Percentiles rank a stretch among this genome's conserved stretches.
phyloP scores from a whole-genome alignment of 441 rosid species.

The Mallotus japonicus region DNA sequence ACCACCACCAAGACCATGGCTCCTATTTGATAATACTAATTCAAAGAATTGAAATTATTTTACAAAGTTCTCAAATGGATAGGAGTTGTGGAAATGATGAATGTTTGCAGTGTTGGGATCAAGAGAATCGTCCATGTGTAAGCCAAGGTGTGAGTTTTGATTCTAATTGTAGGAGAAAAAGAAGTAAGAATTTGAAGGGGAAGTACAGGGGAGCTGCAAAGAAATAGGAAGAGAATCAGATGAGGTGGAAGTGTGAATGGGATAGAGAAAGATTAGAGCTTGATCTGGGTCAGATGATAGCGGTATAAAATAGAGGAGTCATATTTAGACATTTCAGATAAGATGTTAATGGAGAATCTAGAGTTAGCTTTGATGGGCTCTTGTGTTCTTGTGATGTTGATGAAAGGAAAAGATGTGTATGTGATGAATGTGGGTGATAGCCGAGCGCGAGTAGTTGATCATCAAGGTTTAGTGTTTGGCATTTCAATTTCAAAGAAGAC shows the following conservation, averaged over 20 bases:
- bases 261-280: slow-evolving; percentile 81
- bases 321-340: slow-evolving; percentile 68
- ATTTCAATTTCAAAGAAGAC: too few species aligned
- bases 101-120: slow-evolving; percentile 34
- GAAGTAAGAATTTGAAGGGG: slow-evolving; percentile 34
- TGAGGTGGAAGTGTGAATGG: slow-evolving; percentile 45
- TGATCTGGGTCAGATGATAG: slow-evolving; percentile 31
- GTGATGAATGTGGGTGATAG: slow-evolving; percentile 95
- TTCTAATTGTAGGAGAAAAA: slow-evolving; percentile 32
- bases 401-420: slow-evolving; percentile 91
- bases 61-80: slow-evolving; percentile 15
- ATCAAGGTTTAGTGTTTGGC: too few species aligned
- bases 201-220: slow-evolving; percentile 45
- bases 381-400: slow-evolving; percentile 83
- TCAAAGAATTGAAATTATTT: slow-evolving; percentile 7
- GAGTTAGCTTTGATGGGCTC: slow-evolving; percentile 94
- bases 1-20: too few species aligned
- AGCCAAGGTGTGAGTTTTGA: slow-evolving; percentile 30
- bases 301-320: slow-evolving; percentile 66
- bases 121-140: slow-evolving; percentile 32
- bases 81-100: slow-evolving; percentile 22
- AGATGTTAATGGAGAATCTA: slow-evolving; percentile 74
- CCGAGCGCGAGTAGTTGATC: too few species aligned
- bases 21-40: slow-evolving; percentile 8
- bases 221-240: slow-evolving; percentile 79